These are phyloP conservation scores for Plasmodium malariae DNA, from an alignment of 169 alveolate species.

Conservation along the genomic window DNA sequence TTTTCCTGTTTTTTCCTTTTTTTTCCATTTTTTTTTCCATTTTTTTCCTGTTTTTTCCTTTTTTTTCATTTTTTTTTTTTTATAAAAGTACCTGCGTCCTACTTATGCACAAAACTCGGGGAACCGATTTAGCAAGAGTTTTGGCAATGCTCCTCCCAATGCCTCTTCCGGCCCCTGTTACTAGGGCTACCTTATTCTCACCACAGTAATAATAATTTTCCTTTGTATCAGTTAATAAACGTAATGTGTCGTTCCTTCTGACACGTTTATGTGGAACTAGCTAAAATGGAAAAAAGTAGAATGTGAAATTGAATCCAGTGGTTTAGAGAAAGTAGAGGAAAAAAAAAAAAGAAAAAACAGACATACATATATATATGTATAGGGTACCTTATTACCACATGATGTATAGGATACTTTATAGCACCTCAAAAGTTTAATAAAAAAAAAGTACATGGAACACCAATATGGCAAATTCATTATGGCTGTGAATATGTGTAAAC, in stretches of 20 bases:
- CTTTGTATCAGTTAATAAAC: conserved; percentile 1
- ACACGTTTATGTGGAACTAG: conserved; percentile 16
- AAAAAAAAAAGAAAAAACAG: neutral
- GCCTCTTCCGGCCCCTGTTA: conserved; percentile 85
- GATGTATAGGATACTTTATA: conserved; percentile 25
- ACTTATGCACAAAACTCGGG: conserved; percentile 79
- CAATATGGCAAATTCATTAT: conserved; percentile 17
- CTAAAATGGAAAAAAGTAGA: conserved; percentile 38
- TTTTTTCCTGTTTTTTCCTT: too few relatives aligned
- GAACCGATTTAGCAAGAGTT: conserved; percentile 78
- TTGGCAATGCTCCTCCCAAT: conserved; percentile 81
- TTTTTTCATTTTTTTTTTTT: too few relatives aligned
- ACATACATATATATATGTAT: neutral
- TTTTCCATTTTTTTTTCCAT: neutral
- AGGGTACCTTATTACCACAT: conserved; percentile 24
- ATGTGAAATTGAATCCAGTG: neutral
- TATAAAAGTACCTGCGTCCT: conserved; percentile 71
- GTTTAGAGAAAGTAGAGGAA: conserved; percentile 20
- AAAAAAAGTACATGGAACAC: conserved; percentile 12
- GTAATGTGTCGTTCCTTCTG: neutral
- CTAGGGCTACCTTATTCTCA: conserved; percentile 79
- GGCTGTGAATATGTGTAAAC: too few relatives aligned
- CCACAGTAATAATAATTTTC: conserved; percentile 73
- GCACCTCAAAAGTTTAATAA: conserved; percentile 11
- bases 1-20: too few relatives aligned